These are phyloP conservation scores for Cladophialophora yegresii DNA, from an alignment of 2,329 filamentous ascomycete species.

Conservation along the genomic window DNA sequence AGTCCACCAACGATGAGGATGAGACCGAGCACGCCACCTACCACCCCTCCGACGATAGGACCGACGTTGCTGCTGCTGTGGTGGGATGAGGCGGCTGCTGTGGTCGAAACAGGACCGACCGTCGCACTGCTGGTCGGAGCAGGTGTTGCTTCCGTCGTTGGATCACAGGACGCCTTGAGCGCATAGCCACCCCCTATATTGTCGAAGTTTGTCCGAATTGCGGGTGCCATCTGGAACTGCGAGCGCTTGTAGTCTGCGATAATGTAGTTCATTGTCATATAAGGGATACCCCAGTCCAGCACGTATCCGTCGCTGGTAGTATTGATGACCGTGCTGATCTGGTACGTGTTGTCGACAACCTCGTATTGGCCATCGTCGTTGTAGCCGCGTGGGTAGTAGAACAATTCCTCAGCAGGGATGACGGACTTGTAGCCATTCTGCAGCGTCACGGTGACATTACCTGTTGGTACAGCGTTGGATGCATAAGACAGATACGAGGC, in stretches of 20 bases:
- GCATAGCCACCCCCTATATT: constrained; percentile 25
- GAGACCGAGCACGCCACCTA: constrained; percentile 34
- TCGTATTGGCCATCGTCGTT: constrained; percentile 29
- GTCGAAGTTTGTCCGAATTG: constrained; percentile 27
- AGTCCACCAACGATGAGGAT: constrained; percentile 25
- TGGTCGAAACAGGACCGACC: background rate
- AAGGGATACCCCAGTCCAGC: constrained; percentile 33
- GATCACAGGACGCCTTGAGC: constrained; percentile 30
- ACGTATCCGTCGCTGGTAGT: constrained; percentile 25
- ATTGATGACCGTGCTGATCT: constrained; percentile 25
- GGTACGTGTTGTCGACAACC: constrained; percentile 26
- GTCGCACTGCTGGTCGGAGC: constrained; percentile 7
- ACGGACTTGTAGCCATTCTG: constrained; percentile 33
- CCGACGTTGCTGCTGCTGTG: constrained; percentile 25
- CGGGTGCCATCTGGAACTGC: constrained; percentile 32
- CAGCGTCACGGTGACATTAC: constrained; percentile 31
- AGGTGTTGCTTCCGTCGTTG: constrained; percentile 13
- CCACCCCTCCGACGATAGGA: constrained; percentile 36
- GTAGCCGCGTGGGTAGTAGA: constrained; percentile 31
- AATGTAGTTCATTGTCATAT: constrained; percentile 35
- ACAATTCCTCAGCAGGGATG: constrained; percentile 33
- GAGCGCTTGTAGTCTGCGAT: constrained; percentile 31
- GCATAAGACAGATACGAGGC: constrained; percentile 22
- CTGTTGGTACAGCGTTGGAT: constrained; percentile 23
- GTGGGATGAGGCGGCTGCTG: background rate